Percentiles rank a stretch among this genome's conserved stretches.
phyloP scores from a whole-genome alignment of 345 rosid genomes.

The Heritiera fomes region DNA sequence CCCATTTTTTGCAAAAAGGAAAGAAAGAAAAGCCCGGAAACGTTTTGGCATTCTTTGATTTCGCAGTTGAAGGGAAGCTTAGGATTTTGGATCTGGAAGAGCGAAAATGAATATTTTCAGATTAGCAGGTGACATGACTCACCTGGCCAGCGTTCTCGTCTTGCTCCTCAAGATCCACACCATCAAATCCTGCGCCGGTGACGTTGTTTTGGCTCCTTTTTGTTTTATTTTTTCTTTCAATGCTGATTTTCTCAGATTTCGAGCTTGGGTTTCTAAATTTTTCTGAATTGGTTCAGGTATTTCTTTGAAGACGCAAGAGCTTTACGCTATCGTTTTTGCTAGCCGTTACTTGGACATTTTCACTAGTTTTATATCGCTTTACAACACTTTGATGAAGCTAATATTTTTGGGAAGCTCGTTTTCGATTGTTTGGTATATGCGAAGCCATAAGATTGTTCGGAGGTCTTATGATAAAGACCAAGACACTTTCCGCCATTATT shows the following conservation, averaged over 20 bases:
- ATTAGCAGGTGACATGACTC: slow-evolving; percentile 84
- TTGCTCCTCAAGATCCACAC: slow-evolving; percentile 92
- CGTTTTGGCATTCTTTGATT: neutral
- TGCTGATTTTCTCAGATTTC: neutral
- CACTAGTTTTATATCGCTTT: slow-evolving; percentile 57
- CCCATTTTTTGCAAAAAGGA: neutral
- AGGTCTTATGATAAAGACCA: slow-evolving; percentile 79
- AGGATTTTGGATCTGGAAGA: neutral
- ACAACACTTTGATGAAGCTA: slow-evolving; percentile 79
- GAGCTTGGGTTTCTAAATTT: neutral
- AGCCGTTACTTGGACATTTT: slow-evolving; percentile 80
- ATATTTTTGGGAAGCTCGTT: slow-evolving; percentile 80
- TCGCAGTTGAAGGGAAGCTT: neutral
- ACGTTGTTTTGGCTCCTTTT: neutral
- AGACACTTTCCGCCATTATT: slow-evolving; percentile 72
- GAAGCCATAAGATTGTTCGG: slow-evolving; percentile 66
- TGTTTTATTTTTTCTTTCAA: neutral
- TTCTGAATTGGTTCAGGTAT: slow-evolving; percentile 47
- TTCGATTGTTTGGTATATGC: slow-evolving; percentile 90
- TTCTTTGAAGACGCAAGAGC: slow-evolving; percentile 89
- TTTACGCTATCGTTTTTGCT: slow-evolving; percentile 67
- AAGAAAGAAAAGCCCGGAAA: neutral
- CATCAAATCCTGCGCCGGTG: slow-evolving; percentile 86
- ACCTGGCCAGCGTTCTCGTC: slow-evolving; percentile 77
- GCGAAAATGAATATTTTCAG: slow-evolving; percentile 77